Percentiles rank a stretch among this genome's conserved stretches.
phyloP scores from a whole-genome alignment of 495 filamentous ascomycete species.

The Podospora australis region DNA sequence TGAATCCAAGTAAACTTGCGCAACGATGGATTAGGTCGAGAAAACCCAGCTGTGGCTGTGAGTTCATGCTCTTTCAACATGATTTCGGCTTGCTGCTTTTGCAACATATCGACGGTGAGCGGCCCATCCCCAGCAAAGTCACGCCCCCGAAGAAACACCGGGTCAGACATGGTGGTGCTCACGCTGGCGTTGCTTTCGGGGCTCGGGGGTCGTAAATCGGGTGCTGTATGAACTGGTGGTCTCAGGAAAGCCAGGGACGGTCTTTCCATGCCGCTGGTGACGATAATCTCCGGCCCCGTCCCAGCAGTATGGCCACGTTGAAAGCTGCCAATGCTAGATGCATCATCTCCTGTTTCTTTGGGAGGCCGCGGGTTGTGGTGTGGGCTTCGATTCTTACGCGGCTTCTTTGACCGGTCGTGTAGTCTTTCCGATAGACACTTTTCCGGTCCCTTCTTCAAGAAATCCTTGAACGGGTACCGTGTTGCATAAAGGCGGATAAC shows the following conservation, averaged over 20 bases:
- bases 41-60: conserved; percentile 31
- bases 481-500: conserved; percentile 49
- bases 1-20: conserved; percentile 61
- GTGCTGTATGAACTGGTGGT: conserved; percentile 21
- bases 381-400: not conserved
- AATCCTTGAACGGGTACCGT: conserved; percentile 44
- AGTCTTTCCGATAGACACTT: conserved; percentile 35
- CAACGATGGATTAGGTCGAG: conserved; percentile 29
- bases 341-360: conserved; percentile 11
- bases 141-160: conserved; percentile 6
- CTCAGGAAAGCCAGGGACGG: conserved; percentile 19
- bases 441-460: conserved; percentile 39
- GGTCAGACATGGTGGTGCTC: conserved; percentile 28
- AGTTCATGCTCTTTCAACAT: conserved; percentile 22
- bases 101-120: conserved; percentile 6
- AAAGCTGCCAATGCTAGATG: not conserved
- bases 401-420: conserved; percentile 19
- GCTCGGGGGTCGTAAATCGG: conserved; percentile 24
- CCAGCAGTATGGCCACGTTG: not conserved
- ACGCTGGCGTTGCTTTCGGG: conserved; percentile 21
- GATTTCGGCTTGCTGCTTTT: conserved; percentile 16
- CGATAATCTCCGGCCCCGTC: conserved; percentile 28
- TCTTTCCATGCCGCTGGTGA: conserved; percentile 19
- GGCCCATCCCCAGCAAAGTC: conserved; percentile 6
- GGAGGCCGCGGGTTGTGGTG: not conserved